phyloP scores from a whole-genome alignment of 2,329 filamentous ascomycete genomes.

The Didymosphaeria variabile region DNA sequence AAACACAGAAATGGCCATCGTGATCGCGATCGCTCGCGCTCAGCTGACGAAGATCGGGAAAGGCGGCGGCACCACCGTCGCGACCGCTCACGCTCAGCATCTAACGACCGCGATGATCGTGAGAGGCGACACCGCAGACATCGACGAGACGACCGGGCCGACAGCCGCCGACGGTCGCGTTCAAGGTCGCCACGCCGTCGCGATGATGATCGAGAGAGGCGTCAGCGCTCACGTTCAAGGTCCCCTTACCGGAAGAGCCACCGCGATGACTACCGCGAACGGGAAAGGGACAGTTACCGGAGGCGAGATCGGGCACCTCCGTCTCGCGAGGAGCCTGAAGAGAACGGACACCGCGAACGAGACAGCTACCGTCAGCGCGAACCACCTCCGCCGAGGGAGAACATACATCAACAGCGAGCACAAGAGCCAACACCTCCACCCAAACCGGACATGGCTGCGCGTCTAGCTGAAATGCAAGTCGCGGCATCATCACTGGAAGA shows the following conservation, averaged over 20 bases:
- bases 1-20: conserved; percentile 34
- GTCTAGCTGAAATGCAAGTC: conserved; percentile 46
- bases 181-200: conserved; percentile 18
- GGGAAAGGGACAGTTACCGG: conserved; percentile 28
- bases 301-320: conserved; percentile 34
- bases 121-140: conserved; percentile 43
- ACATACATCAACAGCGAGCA: conserved; percentile 21
- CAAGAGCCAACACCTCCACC: conserved; percentile 21
- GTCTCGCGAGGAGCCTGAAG: conserved; percentile 4
- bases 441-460: conserved; percentile 29
- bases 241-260: conserved; percentile 35
- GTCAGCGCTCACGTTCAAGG: conserved; percentile 32
- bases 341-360: not conserved
- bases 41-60: conserved; percentile 28
- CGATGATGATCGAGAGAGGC: conserved; percentile 25
- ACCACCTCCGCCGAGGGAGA: conserved; percentile 16
- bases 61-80: conserved; percentile 37
- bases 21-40: conserved; percentile 42
- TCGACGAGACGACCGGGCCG: conserved; percentile 30
- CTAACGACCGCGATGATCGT: conserved; percentile 36
- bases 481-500: conserved; percentile 44
- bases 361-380: conserved; percentile 9
- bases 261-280: conserved; percentile 27
- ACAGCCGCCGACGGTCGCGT: conserved; percentile 13
- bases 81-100: conserved; percentile 48